phyloP scores from a whole-genome alignment of 2,329 filamentous ascomycete genomes.

The Zymoseptoria brevis region DNA sequence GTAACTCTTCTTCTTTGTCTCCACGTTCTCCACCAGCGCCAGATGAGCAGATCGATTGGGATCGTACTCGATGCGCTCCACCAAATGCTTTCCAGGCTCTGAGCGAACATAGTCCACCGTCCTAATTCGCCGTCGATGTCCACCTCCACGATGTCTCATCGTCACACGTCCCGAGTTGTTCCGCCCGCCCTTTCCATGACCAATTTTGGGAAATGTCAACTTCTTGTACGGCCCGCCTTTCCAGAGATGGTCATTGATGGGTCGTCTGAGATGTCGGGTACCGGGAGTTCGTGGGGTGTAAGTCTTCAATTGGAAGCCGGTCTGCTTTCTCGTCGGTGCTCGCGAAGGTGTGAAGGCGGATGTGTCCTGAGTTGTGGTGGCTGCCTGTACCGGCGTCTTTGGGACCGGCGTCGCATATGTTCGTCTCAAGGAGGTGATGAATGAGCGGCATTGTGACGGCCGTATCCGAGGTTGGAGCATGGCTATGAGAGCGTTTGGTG shows the following conservation, averaged over 20 bases:
- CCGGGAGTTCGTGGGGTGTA: constrained; percentile 93
- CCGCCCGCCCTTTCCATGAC: constrained; percentile 83
- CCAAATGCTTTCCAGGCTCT: constrained; percentile 71
- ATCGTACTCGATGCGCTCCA: constrained; percentile 94
- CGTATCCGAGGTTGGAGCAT: constrained; percentile 64
- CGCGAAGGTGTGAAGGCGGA: constrained; percentile 28
- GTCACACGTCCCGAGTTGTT: constrained; percentile 82
- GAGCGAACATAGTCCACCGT: constrained; percentile 81
- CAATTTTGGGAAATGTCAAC: constrained; percentile 86
- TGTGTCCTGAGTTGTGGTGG: constrained; percentile 21
- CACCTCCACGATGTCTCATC: constrained; percentile 85
- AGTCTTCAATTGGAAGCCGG: constrained; percentile 55
- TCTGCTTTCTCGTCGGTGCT: constrained; percentile 31
- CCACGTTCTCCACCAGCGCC: constrained; percentile 69
- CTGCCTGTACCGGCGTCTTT: constrained; percentile 13
- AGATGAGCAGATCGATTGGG: constrained; percentile 90
- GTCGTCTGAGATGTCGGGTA: constrained; percentile 80
- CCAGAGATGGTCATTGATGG: constrained; percentile 95
- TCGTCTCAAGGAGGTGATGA: constrained; percentile 40
- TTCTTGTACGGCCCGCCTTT: constrained; percentile 77
- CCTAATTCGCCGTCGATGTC: constrained; percentile 82
- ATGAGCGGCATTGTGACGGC: constrained; percentile 40
- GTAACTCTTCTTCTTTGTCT: constrained; percentile 71
- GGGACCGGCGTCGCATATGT: constrained; percentile 44
- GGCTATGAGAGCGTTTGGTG: not conserved